Conservation (phyloP, 2,329 filamentous ascomycete species). For the Alternaria postmessia region DNA sequence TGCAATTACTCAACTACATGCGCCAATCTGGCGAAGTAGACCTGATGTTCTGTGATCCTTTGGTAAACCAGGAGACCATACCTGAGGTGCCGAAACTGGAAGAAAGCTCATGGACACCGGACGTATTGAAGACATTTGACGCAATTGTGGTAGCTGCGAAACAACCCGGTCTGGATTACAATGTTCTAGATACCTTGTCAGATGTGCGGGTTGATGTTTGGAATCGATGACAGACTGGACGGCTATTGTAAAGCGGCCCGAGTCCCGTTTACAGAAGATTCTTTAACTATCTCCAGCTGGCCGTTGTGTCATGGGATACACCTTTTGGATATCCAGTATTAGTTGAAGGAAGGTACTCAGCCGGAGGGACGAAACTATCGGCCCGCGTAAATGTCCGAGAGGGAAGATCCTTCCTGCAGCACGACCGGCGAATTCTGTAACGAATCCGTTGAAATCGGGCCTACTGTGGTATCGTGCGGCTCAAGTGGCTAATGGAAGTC, state of each 20-base stretch:
- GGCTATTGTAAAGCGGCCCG: neutral
- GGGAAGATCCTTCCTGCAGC: neutral
- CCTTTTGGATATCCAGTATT: neutral
- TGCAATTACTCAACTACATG: constrained; percentile 49
- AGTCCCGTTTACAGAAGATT: neutral
- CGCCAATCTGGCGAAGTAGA: constrained; percentile 49
- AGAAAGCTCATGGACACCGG: constrained; percentile 51
- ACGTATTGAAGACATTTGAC: constrained; percentile 53
- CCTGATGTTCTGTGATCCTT: constrained; percentile 57
- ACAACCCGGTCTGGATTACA: constrained; percentile 56
- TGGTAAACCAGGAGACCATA: constrained; percentile 55
- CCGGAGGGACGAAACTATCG: neutral
- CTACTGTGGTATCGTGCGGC: neutral
- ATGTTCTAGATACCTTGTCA: constrained; percentile 46
- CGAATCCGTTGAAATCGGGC: neutral
- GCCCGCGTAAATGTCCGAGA: neutral
- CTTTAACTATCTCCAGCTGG: neutral
- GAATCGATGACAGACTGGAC: neutral
- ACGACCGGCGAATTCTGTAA: neutral
- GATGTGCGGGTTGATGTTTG: constrained; percentile 27
- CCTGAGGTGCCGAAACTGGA: constrained; percentile 42
- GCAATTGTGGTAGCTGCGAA: constrained; percentile 57
- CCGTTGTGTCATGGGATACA: neutral
- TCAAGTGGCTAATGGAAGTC: neutral
- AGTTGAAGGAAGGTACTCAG: neutral